phyloP scores from a whole-genome alignment of 805 yeast genomes.

The Hanseniaspora valbyensis region DNA sequence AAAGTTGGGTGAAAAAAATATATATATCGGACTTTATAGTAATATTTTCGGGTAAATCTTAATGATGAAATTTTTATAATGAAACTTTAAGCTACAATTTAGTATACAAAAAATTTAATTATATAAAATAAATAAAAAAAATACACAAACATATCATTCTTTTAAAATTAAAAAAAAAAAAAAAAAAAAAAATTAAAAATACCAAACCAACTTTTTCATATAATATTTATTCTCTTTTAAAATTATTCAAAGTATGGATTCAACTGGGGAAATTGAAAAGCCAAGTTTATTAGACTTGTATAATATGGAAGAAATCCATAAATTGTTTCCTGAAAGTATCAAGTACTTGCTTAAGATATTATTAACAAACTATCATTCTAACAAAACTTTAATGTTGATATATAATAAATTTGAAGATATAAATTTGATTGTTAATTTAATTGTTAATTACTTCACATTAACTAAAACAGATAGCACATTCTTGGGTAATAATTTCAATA shows the following conservation, averaged over 20 bases:
- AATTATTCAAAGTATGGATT: not conserved
- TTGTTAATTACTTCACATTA: not conserved
- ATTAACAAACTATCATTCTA: conserved; percentile 9
- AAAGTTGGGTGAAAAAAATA: no score
- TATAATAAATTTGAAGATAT: conserved; percentile 11
- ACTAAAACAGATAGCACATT: conserved; percentile 6
- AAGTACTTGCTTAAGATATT: not conserved
- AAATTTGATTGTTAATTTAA: not conserved
- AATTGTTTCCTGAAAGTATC: conserved; percentile 9
- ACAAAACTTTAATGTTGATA: conserved; percentile 2
- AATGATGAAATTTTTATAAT: no score
- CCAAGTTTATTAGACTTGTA: conserved; percentile 5
- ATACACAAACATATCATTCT: no score
- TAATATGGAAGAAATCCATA: conserved; percentile 1
- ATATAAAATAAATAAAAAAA: no score
- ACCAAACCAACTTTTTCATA: not conserved
- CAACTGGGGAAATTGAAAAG: not conserved
- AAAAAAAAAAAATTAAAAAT: no score
- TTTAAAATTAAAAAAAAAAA: no score
- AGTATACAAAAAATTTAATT: no score
- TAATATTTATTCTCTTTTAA: not conserved
- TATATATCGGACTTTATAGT: no score
- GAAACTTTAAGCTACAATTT: no score
- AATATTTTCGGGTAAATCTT: no score
- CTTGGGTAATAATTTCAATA: conserved; percentile 9